Conservation (phyloP, 176 grass and related monocot species). For the Oryza officinalis region DNA sequence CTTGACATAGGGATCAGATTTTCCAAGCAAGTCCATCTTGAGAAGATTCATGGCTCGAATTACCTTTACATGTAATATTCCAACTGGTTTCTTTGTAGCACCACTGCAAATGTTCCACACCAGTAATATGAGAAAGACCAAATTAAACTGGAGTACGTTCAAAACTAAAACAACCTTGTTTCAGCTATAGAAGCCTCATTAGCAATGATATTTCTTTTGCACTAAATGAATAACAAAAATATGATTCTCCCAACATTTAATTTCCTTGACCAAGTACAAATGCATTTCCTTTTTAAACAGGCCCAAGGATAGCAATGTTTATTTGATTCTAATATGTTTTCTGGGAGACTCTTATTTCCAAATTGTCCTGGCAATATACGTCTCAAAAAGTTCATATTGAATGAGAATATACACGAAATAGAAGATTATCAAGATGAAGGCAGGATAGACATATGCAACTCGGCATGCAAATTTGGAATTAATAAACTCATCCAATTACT, state of each 20-base stretch:
- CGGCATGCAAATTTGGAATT: background rate
- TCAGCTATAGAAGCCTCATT: background rate
- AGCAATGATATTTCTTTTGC: background rate
- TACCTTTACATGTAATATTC: conserved; percentile 85
- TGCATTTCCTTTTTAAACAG: background rate
- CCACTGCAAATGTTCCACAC: conserved; percentile 58
- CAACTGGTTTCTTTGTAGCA: conserved; percentile 83
- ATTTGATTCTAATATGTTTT: background rate
- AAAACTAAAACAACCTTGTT: background rate
- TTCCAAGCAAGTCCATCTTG: conserved; percentile 97
- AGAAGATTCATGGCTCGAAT: conserved; percentile 80
- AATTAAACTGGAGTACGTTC: background rate
- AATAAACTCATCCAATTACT: background rate
- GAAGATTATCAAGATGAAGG: background rate
- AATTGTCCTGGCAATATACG: background rate
- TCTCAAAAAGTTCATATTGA: background rate
- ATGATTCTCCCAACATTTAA: background rate
- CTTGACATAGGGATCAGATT: conserved; percentile 99
- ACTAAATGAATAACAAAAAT: background rate
- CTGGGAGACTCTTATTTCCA: background rate
- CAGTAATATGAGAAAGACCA: background rate
- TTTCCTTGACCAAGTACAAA: background rate
- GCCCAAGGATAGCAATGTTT: background rate
- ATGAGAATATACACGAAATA: conserved; percentile 1
- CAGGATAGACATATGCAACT: background rate